phyloP scores from a whole-genome alignment of 257 asterid species.

The Ocimum tenuiflorum region DNA sequence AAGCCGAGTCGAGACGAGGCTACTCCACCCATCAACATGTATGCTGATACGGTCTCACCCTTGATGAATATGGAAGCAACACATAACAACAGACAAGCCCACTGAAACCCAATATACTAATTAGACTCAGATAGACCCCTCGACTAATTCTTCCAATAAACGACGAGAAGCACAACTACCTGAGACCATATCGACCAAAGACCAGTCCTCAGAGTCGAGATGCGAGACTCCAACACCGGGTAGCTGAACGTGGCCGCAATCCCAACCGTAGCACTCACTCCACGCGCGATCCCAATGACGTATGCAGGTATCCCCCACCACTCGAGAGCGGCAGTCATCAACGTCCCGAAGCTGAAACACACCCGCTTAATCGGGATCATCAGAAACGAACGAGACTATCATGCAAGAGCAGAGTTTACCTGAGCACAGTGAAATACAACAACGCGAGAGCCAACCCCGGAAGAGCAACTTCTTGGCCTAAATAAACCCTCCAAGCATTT shows the following conservation, averaged over 20 bases:
- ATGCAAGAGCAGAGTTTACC: too few species aligned
- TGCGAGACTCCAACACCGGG: slow-evolving; percentile 48
- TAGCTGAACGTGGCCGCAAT: slow-evolving; percentile 75
- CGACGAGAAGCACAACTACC: too few species aligned
- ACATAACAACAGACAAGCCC: slow-evolving; percentile 66
- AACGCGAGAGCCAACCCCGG: slow-evolving; percentile 81
- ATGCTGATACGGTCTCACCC: slow-evolving; percentile 39
- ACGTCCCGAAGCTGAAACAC: slow-evolving; percentile 66
- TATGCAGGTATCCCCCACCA: slow-evolving; percentile 92
- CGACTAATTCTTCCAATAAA: not conserved
- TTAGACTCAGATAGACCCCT: not conserved
- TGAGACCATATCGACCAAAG: slow-evolving; percentile 96
- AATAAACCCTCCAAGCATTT: slow-evolving; percentile 67
- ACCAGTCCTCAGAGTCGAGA: slow-evolving; percentile 69
- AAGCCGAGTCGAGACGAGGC: slow-evolving; percentile 86
- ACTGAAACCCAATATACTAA: slow-evolving; percentile 34
- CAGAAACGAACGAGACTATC: too few species aligned
- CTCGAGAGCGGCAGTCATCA: slow-evolving; percentile 84
- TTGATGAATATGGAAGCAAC: slow-evolving; percentile 57
- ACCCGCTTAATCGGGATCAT: too few species aligned
- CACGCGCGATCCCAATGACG: slow-evolving; percentile 78
- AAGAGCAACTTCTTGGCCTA: slow-evolving; percentile 60
- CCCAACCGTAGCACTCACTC: slow-evolving; percentile 69
- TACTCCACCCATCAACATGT: slow-evolving; percentile 74
- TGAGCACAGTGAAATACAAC: slow-evolving; percentile 69